Conservation (phyloP, 768 basidiomycete genomes). For the Serpula lacrymans region DNA sequence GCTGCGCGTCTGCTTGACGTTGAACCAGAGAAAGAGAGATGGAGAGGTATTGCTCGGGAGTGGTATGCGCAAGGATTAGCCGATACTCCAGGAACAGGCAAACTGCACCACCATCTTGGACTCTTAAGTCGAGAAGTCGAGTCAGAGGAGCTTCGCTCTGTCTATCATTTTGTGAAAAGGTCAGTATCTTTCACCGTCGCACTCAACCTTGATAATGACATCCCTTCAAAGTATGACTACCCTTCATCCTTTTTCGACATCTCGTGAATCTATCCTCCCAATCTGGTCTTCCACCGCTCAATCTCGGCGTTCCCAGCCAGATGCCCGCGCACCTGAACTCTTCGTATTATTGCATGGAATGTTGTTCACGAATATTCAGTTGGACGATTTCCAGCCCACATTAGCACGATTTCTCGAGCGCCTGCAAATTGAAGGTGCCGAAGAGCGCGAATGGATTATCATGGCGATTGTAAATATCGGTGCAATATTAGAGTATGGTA, state of each 20-base stretch:
- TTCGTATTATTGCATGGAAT: constrained; percentile 95
- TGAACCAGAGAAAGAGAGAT: constrained; percentile 88
- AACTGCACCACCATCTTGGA: constrained; percentile 92
- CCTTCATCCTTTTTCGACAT: constrained; percentile 80
- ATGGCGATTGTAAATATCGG: constrained; percentile 87
- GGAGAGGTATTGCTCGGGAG: constrained; percentile 84
- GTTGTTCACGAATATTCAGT: constrained; percentile 93
- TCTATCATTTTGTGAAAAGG: constrained; percentile 97
- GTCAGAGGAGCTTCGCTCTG: constrained; percentile 74
- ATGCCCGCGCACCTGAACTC: constrained; percentile 69
- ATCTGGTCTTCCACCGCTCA: constrained; percentile 75
- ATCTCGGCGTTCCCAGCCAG: constrained; percentile 69
- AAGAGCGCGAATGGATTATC: constrained; percentile 93
- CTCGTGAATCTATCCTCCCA: constrained; percentile 85
- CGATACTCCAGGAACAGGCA: constrained; percentile 90
- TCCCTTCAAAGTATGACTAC: constrained; percentile 72
- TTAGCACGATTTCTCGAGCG: constrained; percentile 86
- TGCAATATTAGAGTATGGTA: constrained; percentile 85
- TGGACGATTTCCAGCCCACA: constrained; percentile 85
- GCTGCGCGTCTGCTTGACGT: constrained; percentile 82
- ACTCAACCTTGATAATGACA: constrained; percentile 8
- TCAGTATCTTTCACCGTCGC: constrained; percentile 32
- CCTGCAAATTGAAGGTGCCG: constrained; percentile 74
- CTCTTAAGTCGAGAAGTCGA: constrained; percentile 81
- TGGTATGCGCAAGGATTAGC: constrained; percentile 90